Conservation (phyloP, 106 monocot species). For the Dendrobium catenatum region DNA sequence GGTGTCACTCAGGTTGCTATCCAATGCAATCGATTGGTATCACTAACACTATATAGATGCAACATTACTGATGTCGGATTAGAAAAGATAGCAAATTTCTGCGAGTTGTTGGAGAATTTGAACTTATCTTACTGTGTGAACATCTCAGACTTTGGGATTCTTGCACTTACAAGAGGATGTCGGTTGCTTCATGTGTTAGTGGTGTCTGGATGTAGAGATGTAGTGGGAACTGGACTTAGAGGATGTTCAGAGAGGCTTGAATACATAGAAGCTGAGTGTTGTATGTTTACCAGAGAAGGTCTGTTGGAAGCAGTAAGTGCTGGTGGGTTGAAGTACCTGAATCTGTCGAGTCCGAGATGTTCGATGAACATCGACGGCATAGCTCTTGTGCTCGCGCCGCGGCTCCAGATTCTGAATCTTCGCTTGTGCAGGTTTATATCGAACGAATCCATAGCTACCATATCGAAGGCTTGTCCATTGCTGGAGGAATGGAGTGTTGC, state of each 20-base stretch:
- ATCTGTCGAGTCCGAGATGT: constrained; percentile 35
- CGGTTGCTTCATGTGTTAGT: constrained; percentile 34
- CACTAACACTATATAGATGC: constrained; percentile 56
- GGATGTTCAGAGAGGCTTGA: constrained; percentile 45
- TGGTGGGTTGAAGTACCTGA: constrained; percentile 69
- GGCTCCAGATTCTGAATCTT: constrained; percentile 55
- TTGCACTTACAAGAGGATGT: constrained; percentile 39
- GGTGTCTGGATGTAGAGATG: constrained; percentile 52
- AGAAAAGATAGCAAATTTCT: constrained; percentile 34
- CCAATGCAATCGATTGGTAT: constrained; percentile 41
- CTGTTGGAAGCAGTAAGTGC: constrained; percentile 40
- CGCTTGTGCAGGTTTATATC: constrained; percentile 56
- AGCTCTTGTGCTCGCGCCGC: constrained; percentile 33
- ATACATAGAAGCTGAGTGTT: constrained; percentile 76
- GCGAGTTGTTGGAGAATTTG: constrained; percentile 43
- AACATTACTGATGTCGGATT: constrained; percentile 65
- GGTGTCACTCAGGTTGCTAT: constrained; percentile 38
- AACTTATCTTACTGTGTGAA: constrained; percentile 49
- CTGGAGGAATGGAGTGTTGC: constrained; percentile 86
- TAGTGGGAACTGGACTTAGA: constrained; percentile 53
- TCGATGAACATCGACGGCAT: constrained; percentile 31
- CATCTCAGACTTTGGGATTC: constrained; percentile 60
- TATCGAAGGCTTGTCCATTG: constrained; percentile 64
- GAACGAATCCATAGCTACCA: constrained; percentile 46
- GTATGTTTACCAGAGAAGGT: constrained; percentile 57